A percentile compares a stretch with the other conserved stretches of the same genome.
phyloP scores from a whole-genome alignment of 306 rosid species.

The Neltuma alba region DNA sequence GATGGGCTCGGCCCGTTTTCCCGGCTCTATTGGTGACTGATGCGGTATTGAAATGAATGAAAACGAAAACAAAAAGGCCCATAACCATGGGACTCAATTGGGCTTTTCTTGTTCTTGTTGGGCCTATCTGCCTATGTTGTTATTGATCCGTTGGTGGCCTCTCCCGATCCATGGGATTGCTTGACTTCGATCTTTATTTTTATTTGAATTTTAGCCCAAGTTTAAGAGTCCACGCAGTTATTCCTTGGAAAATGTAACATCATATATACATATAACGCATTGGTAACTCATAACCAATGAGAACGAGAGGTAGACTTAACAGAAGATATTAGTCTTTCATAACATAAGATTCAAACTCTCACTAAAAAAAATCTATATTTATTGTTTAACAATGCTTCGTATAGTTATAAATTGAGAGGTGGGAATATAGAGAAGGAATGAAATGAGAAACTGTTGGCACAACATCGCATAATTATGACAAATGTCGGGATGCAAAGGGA shows the following conservation, averaged over 20 bases:
- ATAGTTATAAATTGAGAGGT: no score
- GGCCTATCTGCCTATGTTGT: background rate
- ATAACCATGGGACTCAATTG: no score
- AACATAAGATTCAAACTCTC: no score
- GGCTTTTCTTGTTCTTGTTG: background rate
- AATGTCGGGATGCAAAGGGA: constrained; percentile 33
- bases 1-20: no score
- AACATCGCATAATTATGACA: constrained; percentile 35
- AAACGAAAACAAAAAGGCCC: no score
- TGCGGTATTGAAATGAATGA: background rate
- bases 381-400: no score
- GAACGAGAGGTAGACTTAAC: no score
- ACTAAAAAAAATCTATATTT: no score
- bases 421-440: background rate
- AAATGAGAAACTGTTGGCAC: constrained; percentile 9
- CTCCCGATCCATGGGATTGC: background rate
- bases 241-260: background rate
- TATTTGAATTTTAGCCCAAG: background rate
- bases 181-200: background rate
- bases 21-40: no score
- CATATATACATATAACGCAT: no score
- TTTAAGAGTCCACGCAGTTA: background rate
- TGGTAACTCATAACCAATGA: no score
- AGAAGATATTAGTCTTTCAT: no score
- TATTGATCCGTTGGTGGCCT: background rate